Conservation (phyloP, 163 green algal genomes). For the Prototheca wickerhamii region DNA sequence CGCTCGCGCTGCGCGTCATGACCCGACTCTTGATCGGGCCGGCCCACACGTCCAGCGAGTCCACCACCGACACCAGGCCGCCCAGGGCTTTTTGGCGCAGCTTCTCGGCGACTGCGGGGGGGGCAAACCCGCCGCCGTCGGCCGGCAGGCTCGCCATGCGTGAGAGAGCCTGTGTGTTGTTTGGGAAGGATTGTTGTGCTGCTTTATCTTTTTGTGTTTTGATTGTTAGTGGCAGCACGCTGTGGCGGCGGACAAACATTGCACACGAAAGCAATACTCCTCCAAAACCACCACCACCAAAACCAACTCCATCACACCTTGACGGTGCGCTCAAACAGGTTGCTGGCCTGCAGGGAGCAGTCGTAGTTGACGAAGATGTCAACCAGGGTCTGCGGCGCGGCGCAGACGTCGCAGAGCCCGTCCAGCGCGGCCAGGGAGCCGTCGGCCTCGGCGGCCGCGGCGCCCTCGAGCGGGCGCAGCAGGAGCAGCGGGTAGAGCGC, state of each 20-base stretch:
- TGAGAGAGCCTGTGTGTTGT: no score
- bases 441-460: not conserved
- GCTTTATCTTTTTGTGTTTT: no score
- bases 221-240: no score
- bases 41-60: conserved; percentile 63
- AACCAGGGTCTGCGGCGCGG: conserved; percentile 67
- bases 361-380: conserved; percentile 99
- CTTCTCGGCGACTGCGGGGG: not conserved
- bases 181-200: no score
- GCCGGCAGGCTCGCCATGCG: no score
- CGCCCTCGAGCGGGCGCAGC: conserved; percentile 63
- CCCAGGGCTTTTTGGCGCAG: not conserved
- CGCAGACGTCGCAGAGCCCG: conserved; percentile 49
- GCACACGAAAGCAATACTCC: no score
- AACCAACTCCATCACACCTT: conserved; percentile 17
- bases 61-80: conserved; percentile 40
- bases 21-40: conserved; percentile 35
- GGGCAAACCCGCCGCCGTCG: not conserved
- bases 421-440: conserved; percentile 1
- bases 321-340: conserved; percentile 86
- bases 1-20: no score
- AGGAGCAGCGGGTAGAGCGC: conserved; percentile 86
- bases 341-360: conserved; percentile 80
- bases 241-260: no score
- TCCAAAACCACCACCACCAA: no score